Evolutionary conservation across 140 eudicot species (phyloP).

Genomic region (Stevia rebaudiana): DNA sequence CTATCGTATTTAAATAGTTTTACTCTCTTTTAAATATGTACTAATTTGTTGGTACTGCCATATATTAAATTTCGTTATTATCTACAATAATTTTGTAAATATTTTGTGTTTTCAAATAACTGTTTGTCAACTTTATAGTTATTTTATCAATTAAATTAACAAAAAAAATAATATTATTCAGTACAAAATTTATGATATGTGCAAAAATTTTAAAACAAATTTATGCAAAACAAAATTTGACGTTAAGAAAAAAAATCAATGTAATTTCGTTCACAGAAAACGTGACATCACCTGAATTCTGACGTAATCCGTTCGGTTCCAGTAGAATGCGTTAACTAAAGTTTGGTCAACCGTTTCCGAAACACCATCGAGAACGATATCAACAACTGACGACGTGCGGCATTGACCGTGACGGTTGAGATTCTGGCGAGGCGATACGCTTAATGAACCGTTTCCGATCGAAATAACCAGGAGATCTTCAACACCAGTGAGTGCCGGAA

Average conservation of each 20-base stretch:
- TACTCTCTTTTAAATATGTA: no score
- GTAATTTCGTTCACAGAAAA: not conserved
- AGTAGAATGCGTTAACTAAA: slow-evolving; percentile 81
- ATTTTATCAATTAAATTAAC: no score
- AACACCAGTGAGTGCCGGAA: slow-evolving; percentile 64
- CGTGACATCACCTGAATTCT: slow-evolving; percentile 69
- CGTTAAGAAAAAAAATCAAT: not conserved
- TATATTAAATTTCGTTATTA: no score
- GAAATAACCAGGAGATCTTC: slow-evolving; percentile 74
- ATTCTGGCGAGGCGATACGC: slow-evolving; percentile 29
- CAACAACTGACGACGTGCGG: slow-evolving; percentile 43
- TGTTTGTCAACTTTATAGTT: no score
- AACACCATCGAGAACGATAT: slow-evolving; percentile 75
- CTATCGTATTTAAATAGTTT: no score
- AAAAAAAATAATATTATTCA: no score
- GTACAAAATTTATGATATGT: no score
- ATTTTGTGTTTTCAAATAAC: no score
- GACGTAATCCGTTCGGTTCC: slow-evolving; percentile 67
- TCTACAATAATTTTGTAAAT: no score
- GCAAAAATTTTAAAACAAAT: no score
- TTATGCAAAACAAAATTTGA: no score
- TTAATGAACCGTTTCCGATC: slow-evolving; percentile 62
- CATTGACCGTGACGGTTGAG: slow-evolving; percentile 43
- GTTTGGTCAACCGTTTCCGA: slow-evolving; percentile 88
- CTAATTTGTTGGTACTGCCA: no score